Evolutionary conservation across 441 rosid genomes (phyloP), one percentile per base, ranked within the genome.

Genomic region (Jatropha multifida): DNA sequence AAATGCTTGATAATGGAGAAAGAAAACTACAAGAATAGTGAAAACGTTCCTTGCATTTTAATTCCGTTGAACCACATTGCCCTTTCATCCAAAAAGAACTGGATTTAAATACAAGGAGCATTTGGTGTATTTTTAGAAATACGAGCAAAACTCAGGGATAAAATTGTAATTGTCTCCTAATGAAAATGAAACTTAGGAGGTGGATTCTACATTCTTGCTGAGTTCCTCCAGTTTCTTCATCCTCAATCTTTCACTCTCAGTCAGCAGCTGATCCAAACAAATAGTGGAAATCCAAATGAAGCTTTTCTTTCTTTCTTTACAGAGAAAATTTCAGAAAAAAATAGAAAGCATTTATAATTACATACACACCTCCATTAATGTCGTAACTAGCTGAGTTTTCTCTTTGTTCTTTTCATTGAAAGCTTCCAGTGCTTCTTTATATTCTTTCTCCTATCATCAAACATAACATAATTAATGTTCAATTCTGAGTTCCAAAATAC

Each of bases 381-480:
- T 79, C 2, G 90, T 54, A 61, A 86, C 87, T 14, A 92, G 88
- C 74, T 83, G 89, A 79, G 89, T 73, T 76, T 90, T 90, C 73
- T 90, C 96, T 76, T 84, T 88, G 82, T 76, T 89, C 86, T 85
- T 92, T 76, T 88, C 92, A 42, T 88, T 92, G 79, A 89, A 89
- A 65, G 90, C 87, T 75, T 89, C 91, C 61, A 90, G 44, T 71
- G 91, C 88, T 49, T 90, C 97, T 78, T 83, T 88, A 62, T 90
- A 88, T 78, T 90, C 96, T 83, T 85, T 92, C 83, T 89, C 95
- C 97, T 90, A 85, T 38, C 38, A 32, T 10, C 46, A 44, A 37
- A 73, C 12, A 12, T 13, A 8, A 40, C 1, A 0, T 56, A 32
- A 61, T 5, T 1, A 32, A 26, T 3, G 4, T 9, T 2, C 26